Base-by-base conservation (phyloP, 2,329 filamentous ascomycete genomes). In the Phyllosticta citrichinensis region DNA sequence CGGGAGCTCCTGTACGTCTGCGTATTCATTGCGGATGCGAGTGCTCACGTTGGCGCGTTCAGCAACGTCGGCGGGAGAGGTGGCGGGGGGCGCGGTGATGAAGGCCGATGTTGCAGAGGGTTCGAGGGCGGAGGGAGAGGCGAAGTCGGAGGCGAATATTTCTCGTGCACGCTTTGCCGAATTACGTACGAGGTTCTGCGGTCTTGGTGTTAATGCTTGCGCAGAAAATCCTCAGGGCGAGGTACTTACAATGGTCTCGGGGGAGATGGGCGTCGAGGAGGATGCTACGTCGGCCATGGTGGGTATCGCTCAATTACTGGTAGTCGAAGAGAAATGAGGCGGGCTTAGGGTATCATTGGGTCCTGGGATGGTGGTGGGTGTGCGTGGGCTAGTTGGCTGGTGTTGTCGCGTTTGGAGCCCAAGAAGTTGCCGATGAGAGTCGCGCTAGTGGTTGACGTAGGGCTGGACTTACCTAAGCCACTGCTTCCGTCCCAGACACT, bases 1-100 rank as follows among this genome's bases (percentile, higher is more conserved):
- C 5, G 92, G 92, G 2, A 97, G 81, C 64, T 88, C 87, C 70
- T 85, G 84, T 22, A 94, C 87, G 69, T 86, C 79, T 67, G 86
- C 83, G 74, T 96, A 97, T 77, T 97, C 91, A 69, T 79, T 80
- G 58, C 81, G 80, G 70, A 89, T 84, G 55, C 87, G 83, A 59
- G 80, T 74, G 30, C 81, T 76, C 53, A 86, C 76, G 57, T 77
- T 76, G 54, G 78, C 71, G 64, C 74, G 73, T 62, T 80, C 76
- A 53, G 78, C 74, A 56, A 73, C 68, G 12, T 79, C 73, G 47
- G 70, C 69, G 4, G 77, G 74, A 54, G 77, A 75, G 30, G 76
- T 73, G 19, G 78, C 75, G 25, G 77, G 71, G 8, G 79, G 74
- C 55, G 77, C 75, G 61, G 77, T 73, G 3, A 75, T 72, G 54